phyloP scores from a whole-genome alignment of 1,139 yeast genomes.

The Hansenula lynferdii region DNA sequence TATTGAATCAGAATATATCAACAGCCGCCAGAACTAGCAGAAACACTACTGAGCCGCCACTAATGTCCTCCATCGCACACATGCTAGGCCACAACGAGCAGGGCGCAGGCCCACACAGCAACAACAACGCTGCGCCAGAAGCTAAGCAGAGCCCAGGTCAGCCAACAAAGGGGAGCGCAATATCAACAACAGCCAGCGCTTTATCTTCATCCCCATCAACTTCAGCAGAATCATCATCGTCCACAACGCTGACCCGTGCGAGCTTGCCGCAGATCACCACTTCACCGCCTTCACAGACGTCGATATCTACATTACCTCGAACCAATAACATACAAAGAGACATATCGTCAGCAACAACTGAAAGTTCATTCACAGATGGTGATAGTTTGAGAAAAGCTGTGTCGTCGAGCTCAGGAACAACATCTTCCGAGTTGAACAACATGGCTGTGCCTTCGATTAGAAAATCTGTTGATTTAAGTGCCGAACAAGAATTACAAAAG shows the following conservation, averaged over 20 bases:
- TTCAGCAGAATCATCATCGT: no score
- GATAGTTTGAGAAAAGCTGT: no score
- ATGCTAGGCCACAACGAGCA: background rate
- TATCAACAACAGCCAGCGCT: background rate
- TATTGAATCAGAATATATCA: background rate
- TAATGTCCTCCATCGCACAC: slow-evolving; percentile 3
- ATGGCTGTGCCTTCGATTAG: background rate
- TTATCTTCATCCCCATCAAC: background rate
- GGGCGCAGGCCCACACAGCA: background rate
- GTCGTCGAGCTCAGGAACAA: background rate
- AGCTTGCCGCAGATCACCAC: no score
- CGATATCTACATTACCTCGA: no score
- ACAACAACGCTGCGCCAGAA: background rate
- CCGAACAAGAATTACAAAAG: background rate
- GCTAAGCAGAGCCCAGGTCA: background rate
- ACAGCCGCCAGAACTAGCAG: background rate
- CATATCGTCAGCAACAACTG: no score
- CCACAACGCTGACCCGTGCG: no score
- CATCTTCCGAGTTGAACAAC: background rate
- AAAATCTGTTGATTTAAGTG: background rate
- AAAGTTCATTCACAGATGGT: background rate
- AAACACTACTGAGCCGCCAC: background rate
- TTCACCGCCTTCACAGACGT: no score
- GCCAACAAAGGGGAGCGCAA: no score
- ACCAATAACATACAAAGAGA: no score